Conservation (phyloP, 2,329 filamentous ascomycete species). For the Ophiostoma novo-ulmi region DNA sequence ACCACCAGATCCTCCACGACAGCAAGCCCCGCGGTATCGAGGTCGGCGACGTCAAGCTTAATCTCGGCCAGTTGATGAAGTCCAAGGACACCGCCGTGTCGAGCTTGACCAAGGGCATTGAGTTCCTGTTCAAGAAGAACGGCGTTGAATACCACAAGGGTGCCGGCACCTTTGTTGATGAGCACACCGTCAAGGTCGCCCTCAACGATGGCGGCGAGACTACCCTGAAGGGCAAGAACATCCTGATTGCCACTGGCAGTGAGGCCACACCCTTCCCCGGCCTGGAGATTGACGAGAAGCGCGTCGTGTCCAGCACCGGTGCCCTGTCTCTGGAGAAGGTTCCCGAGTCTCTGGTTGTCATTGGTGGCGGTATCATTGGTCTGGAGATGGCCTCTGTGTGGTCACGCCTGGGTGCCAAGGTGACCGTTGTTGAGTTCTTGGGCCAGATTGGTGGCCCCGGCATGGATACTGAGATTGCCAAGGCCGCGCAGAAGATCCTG, state of each 20-base stretch:
- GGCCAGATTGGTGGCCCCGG: conserved; percentile 94
- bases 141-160: conserved; percentile 97
- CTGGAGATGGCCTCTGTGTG: conserved; percentile 98
- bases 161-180: conserved; percentile 76
- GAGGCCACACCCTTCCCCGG: conserved; percentile 96
- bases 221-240: conserved; percentile 86
- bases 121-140: conserved; percentile 99
- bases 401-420: conserved; percentile 87
- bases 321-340: conserved; percentile 85
- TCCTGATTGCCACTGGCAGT: conserved; percentile 92
- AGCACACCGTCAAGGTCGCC: conserved; percentile 87
- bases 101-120: conserved; percentile 91
- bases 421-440: conserved; percentile 96
- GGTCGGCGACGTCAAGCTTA: conserved; percentile 93
- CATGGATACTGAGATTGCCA: conserved; percentile 93
- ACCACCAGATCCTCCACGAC: conserved; percentile 95
- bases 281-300: conserved; percentile 93
- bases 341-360: conserved; percentile 93
- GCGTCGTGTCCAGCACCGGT: conserved; percentile 92
- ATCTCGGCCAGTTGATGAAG: conserved; percentile 95
- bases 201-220: conserved; percentile 89
- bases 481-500: conserved; percentile 85
- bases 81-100: conserved; percentile 89
- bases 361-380: conserved; percentile 97
- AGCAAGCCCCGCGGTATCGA: conserved; percentile 96